Evolutionary conservation across 176 grass and related monocot genomes (phyloP).

Genomic region (Eremochloa ophiuroides): DNA sequence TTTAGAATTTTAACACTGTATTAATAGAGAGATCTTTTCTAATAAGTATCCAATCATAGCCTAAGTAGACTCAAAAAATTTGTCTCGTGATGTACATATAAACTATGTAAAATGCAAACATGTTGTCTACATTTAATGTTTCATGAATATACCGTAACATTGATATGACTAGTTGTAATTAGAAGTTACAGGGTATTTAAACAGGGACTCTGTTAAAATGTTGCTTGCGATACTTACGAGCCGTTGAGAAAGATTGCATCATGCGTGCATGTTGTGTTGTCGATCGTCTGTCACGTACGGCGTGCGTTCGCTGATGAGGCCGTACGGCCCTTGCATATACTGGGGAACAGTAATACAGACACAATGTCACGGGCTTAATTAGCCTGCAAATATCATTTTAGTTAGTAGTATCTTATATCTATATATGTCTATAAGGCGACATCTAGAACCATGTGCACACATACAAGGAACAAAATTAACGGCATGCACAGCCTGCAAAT

Average conservation of each 20-base stretch:
- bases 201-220: no score
- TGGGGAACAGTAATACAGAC: background rate
- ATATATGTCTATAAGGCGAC: background rate
- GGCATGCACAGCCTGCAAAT: background rate
- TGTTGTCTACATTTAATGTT: no score
- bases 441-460: background rate
- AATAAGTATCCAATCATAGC: no score
- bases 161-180: no score
- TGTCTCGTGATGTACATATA: no score
- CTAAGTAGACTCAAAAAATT: no score
- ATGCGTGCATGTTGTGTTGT: background rate
- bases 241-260: background rate
- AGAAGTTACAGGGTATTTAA: no score
- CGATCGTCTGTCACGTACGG: background rate
- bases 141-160: no score
- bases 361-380: background rate
- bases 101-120: no score
- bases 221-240: background rate
- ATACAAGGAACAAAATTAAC: background rate
- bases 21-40: no score
- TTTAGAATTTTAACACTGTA: no score
- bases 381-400: background rate
- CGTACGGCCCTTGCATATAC: slow-evolving; percentile 1
- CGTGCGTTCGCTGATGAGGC: background rate
- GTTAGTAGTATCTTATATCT: no score